Evolutionary conservation across 352 stramenopile genomes (phyloP).

Genomic region (Aphanomyces cochlioides): DNA sequence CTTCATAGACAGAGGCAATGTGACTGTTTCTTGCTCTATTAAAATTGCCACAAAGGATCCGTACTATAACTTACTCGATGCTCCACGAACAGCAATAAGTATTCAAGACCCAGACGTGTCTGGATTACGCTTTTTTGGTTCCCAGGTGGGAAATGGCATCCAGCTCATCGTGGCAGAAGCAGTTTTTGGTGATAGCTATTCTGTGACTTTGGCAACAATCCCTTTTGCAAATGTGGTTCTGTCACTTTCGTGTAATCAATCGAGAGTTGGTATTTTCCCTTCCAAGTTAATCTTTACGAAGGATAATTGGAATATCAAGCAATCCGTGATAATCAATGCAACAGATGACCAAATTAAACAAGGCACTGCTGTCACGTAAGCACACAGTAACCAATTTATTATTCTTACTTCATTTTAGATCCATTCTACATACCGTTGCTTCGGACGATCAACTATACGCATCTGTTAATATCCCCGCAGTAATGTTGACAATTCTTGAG

Average conservation of each 20-base stretch:
- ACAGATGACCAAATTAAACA: neutral
- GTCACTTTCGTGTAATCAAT: neutral
- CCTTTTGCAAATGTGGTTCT: slow-evolving; percentile 2
- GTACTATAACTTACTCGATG: slow-evolving; percentile 4
- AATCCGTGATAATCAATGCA: slow-evolving; percentile 8
- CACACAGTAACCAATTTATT: neutral
- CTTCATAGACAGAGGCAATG: slow-evolving; percentile 11
- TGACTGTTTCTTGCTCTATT: slow-evolving; percentile 1
- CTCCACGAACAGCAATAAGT: neutral
- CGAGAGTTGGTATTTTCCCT: neutral
- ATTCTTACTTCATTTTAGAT: slow-evolving; percentile 4
- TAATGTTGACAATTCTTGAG: neutral
- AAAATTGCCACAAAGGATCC: neutral
- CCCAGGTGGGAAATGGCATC: neutral
- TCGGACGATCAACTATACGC: slow-evolving; percentile 15
- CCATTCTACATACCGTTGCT: slow-evolving; percentile 1
- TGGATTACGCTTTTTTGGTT: neutral
- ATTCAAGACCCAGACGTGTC: slow-evolving; percentile 9
- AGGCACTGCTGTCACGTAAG: slow-evolving; percentile 1
- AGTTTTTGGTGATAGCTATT: slow-evolving; percentile 11
- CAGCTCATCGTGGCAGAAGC: slow-evolving; percentile 19
- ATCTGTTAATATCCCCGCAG: neutral
- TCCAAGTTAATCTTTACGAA: neutral
- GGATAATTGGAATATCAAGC: slow-evolving; percentile 15
- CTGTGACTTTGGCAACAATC: slow-evolving; percentile 6